Evolutionary conservation across 2,329 filamentous ascomycete genomes (phyloP), one percentile per base, ranked within the genome.

Genomic region (Exophiala sp.): DNA sequence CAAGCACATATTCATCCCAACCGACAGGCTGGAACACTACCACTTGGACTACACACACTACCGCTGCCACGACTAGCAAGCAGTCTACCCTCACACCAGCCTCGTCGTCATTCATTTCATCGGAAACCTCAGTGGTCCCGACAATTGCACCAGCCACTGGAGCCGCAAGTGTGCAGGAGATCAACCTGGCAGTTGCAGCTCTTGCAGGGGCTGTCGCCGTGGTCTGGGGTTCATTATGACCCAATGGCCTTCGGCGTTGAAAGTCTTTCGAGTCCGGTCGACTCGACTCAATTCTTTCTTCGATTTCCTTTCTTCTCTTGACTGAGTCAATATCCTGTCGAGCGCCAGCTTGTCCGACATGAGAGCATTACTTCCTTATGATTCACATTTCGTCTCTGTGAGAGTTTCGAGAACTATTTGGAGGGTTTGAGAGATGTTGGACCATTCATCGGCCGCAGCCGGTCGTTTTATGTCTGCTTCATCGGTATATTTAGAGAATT

Each of bases 141-240:
- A 29, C 48, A 9, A 48, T 59, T 23, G 57, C 55, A n/a, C 35
- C 46, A 18, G 55, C 55, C 3, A 50, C 55, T 24, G 57, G 57
- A 16, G 55, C 52, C 16, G 57, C 52, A 19, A 51, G 38, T 24
- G 22, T 44, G 7, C 52, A 53, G 18, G 52, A 56, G 37, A 43
- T 50, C 40, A 55, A 57, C 29, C 30, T 54, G 16, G 55, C 52
- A 9, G 41, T 56, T 22, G 57, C 55, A n/a, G 57, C 50, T 32
- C 38, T 59, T n/a, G 57, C 57, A 4, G 57, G 57, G 9, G 50
- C 52, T n/a, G 55, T 46, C 21, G 57, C 50, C 16, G 35, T 59
- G 29, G 46, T 51, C 51, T 54, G 46, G 46, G 55, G 52, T 29
- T 57, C 56, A 11, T 57, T 55, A 50, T 59, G 48, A 46, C 48